phyloP scores from a whole-genome alignment of 148 eudicot species.

The Limonium bicolor region DNA sequence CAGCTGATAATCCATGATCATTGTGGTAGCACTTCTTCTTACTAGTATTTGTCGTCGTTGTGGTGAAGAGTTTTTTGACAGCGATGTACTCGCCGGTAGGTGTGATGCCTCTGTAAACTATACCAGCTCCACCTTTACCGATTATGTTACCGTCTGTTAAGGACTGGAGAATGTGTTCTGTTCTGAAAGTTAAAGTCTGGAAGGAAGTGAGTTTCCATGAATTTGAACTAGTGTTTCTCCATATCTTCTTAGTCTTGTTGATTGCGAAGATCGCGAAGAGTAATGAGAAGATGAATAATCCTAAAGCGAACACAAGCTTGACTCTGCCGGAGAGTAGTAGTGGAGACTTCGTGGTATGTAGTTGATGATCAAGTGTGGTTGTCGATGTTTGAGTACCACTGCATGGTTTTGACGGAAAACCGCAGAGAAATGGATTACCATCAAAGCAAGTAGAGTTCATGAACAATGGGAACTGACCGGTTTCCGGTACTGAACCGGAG shows the following conservation, averaged over 20 bases:
- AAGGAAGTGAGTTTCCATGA: constrained; percentile 46
- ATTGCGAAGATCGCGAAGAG: constrained; percentile 25
- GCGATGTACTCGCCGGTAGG: constrained; percentile 51
- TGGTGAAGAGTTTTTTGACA: constrained; percentile 24
- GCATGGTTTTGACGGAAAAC: constrained; percentile 18
- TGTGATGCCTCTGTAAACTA: constrained; percentile 37
- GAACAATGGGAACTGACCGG: constrained; percentile 29
- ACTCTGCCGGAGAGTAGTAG: constrained; percentile 12
- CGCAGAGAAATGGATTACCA: constrained; percentile 29
- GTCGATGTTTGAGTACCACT: constrained; percentile 9
- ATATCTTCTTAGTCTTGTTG: constrained; percentile 22
- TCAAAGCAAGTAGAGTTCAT: constrained; percentile 29
- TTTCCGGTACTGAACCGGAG: constrained; percentile 32
- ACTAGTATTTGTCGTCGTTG: constrained; percentile 13
- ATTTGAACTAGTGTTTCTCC: constrained; percentile 8
- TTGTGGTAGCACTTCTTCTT: constrained; percentile 25
- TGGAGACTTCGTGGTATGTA: neutral
- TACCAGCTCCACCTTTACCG: constrained; percentile 52
- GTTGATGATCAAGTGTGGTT: neutral
- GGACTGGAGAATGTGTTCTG: constrained; percentile 30
- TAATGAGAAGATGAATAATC: constrained; percentile 14
- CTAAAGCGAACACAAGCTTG: constrained; percentile 25
- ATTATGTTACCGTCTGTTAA: constrained; percentile 36
- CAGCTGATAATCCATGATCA: constrained; percentile 47
- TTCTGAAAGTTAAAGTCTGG: constrained; percentile 33